Base-by-base conservation (phyloP, 169 alveolate genomes). In the Miamiensis avidus region DNA sequence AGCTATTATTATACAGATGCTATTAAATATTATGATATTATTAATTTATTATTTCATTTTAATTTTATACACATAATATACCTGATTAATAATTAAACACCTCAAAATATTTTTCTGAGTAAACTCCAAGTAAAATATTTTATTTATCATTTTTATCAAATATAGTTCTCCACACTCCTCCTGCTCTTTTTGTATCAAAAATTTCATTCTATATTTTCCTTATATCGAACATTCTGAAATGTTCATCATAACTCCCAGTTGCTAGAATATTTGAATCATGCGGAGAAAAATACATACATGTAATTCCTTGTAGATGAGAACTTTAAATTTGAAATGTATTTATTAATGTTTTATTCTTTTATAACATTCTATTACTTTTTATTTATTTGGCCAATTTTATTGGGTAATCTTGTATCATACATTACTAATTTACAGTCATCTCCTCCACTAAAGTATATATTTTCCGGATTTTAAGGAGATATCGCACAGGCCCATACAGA, bases 101-200 rank as follows among this genome's bases (percentile, higher is more conserved):
- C 64, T 79, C 84, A 49, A 79, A 79, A 79, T 79, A 79, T 27
- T 79, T 65, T 25, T 79, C 28, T 49, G 75, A 79, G 29, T 79
- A 79, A 49, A 79, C 49, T 79, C 84, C 84, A 29, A 34, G 30
- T 32, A 79, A 49, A n/a, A 74, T 74, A 49, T 79, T 28, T 0
- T 65, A 0, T 34, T 34, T 34, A 49, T 72, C 73, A 27, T 79
- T 27, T 34, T 34, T 34, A 34, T 79, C 65, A 69, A 69, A 79
- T 34, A 34, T 65, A 79, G 77, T 20, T 79, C 84, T 79, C 84
- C 84, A 79, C 11, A 79, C 84, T 32, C 84, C 84, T 34, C 84
- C 84, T 29, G 34, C 76, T 79, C 84, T 34, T 79, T 79, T 79
- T 28, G 27, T n/a, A 0, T 69, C 32, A 15, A 49, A 49, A 25